Conservation (phyloP, 202 grass and related monocot genomes). For the Panicum hallii region DNA sequence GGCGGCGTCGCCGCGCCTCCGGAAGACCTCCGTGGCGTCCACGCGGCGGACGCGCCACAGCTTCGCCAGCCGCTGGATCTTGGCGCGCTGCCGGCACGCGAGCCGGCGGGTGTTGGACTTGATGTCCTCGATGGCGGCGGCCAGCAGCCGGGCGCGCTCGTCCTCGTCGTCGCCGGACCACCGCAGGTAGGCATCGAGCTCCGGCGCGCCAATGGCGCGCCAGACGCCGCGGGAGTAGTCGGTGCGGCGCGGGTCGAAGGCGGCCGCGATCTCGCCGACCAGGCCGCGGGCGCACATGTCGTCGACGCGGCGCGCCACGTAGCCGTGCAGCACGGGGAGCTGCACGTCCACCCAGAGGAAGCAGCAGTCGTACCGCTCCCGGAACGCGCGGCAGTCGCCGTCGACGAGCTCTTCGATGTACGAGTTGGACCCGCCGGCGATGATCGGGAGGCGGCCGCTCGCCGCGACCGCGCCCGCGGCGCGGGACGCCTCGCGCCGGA, state of each 20-base stretch:
- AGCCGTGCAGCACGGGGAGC: conserved; percentile 50
- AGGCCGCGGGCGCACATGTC: conserved; percentile 57
- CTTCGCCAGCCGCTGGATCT: conserved; percentile 58
- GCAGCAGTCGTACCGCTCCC: conserved; percentile 44
- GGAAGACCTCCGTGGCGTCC: conserved; percentile 68
- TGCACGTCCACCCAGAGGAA: conserved; percentile 82
- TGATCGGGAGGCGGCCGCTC: conserved; percentile 50
- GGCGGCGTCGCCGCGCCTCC: conserved; percentile 17
- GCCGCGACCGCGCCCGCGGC: conserved; percentile 20
- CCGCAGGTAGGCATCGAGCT: conserved; percentile 73
- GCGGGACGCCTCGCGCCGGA: conserved; percentile 48
- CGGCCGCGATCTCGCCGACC: conserved; percentile 49
- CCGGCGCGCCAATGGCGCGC: conserved; percentile 80
- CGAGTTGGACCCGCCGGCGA: conserved; percentile 79
- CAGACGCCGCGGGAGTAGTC: conserved; percentile 63
- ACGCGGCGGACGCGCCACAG: conserved; percentile 59
- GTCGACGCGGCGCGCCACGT: conserved; percentile 66
- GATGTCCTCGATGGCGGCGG: conserved; percentile 63
- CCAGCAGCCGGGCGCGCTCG: conserved; percentile 28
- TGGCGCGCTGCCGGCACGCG: conserved; percentile 61
- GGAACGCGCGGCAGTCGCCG: conserved; percentile 45
- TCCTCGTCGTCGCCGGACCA: not conserved
- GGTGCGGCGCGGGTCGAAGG: conserved; percentile 42
- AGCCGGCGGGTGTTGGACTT: conserved; percentile 75
- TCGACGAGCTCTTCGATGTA: conserved; percentile 70